Conservation (phyloP, 208 protist species). For the Tritrichomonas foetus region DNA sequence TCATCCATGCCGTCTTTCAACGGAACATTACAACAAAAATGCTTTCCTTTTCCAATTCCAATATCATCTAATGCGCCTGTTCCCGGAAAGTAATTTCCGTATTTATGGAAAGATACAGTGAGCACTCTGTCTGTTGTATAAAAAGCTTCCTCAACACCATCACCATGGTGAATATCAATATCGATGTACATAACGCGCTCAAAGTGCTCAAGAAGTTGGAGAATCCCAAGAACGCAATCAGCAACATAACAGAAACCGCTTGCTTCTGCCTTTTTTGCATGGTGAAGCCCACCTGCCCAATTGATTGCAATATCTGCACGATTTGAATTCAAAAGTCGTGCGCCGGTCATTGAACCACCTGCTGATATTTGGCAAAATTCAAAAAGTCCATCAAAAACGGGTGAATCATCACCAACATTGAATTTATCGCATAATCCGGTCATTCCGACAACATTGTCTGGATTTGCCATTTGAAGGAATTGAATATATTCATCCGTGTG, state of each 20-base stretch:
- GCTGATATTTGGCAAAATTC: conserved; percentile 45
- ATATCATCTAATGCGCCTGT: conserved; percentile 67
- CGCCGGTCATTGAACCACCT: conserved; percentile 66
- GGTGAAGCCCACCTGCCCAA: too few relatives aligned
- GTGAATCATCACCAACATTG: conserved; percentile 61
- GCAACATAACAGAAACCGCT: conserved; percentile 84
- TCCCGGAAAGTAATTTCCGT: conserved; percentile 78
- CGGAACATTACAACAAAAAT: conserved; percentile 74
- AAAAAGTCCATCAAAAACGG: conserved; percentile 62
- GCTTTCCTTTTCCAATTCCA: conserved; percentile 66
- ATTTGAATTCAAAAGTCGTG: conserved; percentile 54
- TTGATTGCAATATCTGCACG: conserved; percentile 66
- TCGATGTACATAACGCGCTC: too few relatives aligned
- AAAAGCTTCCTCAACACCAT: too few relatives aligned
- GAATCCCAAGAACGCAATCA: conserved; percentile 80
- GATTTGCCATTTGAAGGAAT: conserved; percentile 56
- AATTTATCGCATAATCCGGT: neutral
- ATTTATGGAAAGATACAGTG: conserved; percentile 99
- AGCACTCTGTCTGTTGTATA: too few relatives aligned
- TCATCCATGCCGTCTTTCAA: conserved; percentile 71
- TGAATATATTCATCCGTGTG: conserved; percentile 62
- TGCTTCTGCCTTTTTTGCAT: conserved; percentile 74
- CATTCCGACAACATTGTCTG: conserved; percentile 54
- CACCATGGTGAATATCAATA: too few relatives aligned
- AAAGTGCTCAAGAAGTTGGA: conserved; percentile 74